Percentiles rank a stretch among this genome's conserved stretches.
phyloP scores from a whole-genome alignment of 345 rosid species.

The Excoecaria cochinchinensis region DNA sequence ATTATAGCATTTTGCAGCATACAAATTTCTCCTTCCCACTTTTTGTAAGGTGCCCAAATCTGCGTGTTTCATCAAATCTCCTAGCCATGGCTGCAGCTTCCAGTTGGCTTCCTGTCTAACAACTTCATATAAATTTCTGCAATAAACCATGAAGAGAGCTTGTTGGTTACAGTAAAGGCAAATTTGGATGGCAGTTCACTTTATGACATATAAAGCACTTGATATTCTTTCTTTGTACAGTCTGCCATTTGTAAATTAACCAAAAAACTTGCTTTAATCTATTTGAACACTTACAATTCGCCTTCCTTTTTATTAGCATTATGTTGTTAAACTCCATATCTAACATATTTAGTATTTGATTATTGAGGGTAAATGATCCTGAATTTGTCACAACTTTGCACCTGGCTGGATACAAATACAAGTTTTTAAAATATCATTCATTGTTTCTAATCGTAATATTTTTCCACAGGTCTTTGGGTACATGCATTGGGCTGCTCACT shows the following conservation, averaged over 20 bases:
- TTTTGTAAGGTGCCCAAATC: not conserved
- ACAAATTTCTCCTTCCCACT: too few species aligned
- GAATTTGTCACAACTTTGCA: not conserved
- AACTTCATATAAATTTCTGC: not conserved
- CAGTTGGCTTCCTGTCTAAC: not conserved
- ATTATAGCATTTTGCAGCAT: not conserved
- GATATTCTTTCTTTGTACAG: not conserved
- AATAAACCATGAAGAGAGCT: not conserved
- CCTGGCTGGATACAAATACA: not conserved
- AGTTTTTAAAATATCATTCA: not conserved
- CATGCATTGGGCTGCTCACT: slow-evolving; percentile 94
- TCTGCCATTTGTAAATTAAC: too few species aligned
- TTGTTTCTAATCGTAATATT: not conserved
- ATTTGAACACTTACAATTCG: not conserved
- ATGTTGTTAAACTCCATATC: not conserved
- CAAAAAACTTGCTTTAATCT: not conserved
- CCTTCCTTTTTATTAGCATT: not conserved
- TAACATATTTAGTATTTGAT: not conserved
- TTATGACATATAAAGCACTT: not conserved
- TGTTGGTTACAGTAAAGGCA: not conserved
- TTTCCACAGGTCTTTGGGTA: slow-evolving; percentile 63
- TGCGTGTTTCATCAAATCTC: not conserved
- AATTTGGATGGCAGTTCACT: not conserved
- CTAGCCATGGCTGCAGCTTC: not conserved
- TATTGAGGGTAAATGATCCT: not conserved